Evolutionary conservation across 164 flowering plant species (phyloP), one percentile per base, ranked within the genome.

Genomic region (Chimonanthus salicifolius): DNA sequence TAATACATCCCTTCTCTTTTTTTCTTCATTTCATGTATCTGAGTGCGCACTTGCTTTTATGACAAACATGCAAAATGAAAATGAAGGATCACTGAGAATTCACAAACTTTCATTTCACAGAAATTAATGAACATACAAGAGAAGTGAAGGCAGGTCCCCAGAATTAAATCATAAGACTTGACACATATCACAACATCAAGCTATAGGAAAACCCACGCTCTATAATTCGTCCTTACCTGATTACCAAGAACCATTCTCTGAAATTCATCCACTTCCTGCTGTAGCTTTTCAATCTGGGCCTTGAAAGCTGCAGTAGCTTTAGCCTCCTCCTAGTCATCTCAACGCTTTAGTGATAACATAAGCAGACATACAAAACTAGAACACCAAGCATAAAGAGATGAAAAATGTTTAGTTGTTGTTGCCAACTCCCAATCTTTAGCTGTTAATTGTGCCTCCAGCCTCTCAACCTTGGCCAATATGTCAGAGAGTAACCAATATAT

Each of bases 161-260:
- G 33, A 18, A n/a, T 63, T 63, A 63, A 18, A 63, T 63, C 21
- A 21, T 63, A 63, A 18, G 66, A 63, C 15, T 6, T 63, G 18
- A 43, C 8, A 63, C 7, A 0, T 4, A 3, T n/a, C 7, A 21
- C 16, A 63, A 63, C 18, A 15, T n/a, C 66, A 7, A 7, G 9
- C 13, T 51, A 7, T 51, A 51, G 58, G 13, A 51, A 7, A 51
- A 7, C 7, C 9, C 7, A 51, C 7, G 58, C 43, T 63, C 18
- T n/a, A 18, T 5, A 21, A 63, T 18, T 5, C n/a, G 44, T 3
- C 7, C 77, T 43, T 72, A 95, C 99, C 98, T 94, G 99, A 81
- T 90, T 94, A 54, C 99, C 99, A 71, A 94, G 86, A 70, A 94
- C 99, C 99, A 96, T 93, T 82, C 89, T 90, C 72, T 96, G 98